Evolutionary conservation across 164 flowering plant genomes (phyloP).

Genomic region (Pachysandra terminalis): DNA sequence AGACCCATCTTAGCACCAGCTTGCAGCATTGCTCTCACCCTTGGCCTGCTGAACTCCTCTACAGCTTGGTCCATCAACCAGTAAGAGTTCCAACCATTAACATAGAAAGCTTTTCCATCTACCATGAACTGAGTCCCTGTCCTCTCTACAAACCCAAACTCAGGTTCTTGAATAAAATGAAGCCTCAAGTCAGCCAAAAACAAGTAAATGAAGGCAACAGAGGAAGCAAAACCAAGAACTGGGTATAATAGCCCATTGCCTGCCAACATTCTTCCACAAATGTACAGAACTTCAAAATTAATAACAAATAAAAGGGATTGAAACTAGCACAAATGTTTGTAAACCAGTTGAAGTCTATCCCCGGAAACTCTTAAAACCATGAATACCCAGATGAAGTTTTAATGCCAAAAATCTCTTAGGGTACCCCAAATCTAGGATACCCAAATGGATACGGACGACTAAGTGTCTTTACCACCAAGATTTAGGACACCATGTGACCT

Average conservation of each 20-base stretch:
- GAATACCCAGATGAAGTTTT: conserved; percentile 14
- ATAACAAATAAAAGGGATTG: background rate
- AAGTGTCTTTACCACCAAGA: conserved; percentile 1
- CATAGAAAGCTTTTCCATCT: conserved; percentile 65
- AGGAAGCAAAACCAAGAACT: conserved; percentile 69
- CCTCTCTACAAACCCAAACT: conserved; percentile 60
- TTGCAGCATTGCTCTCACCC: conserved; percentile 62
- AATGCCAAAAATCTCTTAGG: background rate
- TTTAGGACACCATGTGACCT: conserved; percentile 9
- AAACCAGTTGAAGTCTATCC: conserved; percentile 14
- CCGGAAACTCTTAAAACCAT: conserved; percentile 7
- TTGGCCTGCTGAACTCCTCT: conserved; percentile 50
- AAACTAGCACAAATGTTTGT: background rate
- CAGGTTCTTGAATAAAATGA: conserved; percentile 20
- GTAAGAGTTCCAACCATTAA: conserved; percentile 95
- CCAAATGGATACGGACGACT: conserved; percentile 1
- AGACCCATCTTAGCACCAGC: conserved; percentile 90
- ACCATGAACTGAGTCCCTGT: conserved; percentile 74
- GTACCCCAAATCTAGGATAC: background rate
- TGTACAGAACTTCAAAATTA: background rate
- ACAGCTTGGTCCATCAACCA: conserved; percentile 93
- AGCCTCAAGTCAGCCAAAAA: conserved; percentile 51
- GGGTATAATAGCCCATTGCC: conserved; percentile 59
- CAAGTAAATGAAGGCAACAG: conserved; percentile 61
- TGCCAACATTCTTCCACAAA: conserved; percentile 32